phyloP scores from a whole-genome alignment of 2,329 filamentous ascomycete genomes.

The Aureobasidium lini region DNA sequence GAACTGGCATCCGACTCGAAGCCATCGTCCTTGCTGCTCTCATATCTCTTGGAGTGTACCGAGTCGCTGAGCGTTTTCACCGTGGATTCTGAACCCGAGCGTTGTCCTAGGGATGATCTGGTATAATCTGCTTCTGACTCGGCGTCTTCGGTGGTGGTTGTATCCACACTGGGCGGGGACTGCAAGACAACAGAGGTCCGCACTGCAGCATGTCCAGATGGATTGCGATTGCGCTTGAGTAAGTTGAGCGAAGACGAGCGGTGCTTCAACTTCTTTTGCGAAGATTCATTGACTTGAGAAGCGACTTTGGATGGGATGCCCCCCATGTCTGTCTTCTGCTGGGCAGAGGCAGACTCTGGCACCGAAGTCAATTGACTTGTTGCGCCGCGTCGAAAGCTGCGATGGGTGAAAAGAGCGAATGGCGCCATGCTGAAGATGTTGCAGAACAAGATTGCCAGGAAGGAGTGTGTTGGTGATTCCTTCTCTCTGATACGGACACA shows the following conservation, averaged over 20 bases:
- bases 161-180: background rate
- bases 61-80: constrained; percentile 6
- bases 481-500: constrained; percentile 1
- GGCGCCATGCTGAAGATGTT: background rate
- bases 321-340: constrained; percentile 7
- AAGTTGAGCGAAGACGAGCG: constrained; percentile 4
- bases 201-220: background rate
- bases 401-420: constrained; percentile 3
- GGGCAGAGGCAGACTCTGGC: background rate
- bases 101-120: background rate
- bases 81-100: background rate
- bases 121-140: constrained; percentile 1
- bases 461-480: constrained; percentile 1
- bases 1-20: constrained; percentile 1
- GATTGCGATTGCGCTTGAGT: constrained; percentile 6
- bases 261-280: constrained; percentile 7
- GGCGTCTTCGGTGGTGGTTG: background rate
- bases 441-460: background rate
- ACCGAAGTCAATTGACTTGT: background rate
- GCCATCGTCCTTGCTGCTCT: background rate
- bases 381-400: constrained; percentile 8
- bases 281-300: background rate
- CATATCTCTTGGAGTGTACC: background rate
- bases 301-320: constrained; percentile 3
- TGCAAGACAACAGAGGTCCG: background rate